These are phyloP conservation scores for Medicago arabica DNA, from an alignment of 306 rosid species.

Conservation along the genomic window DNA sequence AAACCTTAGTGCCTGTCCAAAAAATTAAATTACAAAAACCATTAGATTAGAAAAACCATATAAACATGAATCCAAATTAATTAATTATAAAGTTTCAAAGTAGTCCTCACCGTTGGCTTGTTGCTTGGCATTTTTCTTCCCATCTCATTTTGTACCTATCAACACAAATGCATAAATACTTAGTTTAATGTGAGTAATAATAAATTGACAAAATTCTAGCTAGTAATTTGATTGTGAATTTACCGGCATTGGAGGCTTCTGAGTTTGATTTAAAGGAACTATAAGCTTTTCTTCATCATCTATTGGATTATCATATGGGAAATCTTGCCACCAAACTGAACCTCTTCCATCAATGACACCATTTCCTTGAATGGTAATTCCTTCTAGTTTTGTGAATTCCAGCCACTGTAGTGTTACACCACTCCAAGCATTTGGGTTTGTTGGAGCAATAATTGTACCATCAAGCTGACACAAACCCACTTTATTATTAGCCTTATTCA, in stretches of 20 bases:
- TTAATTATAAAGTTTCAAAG: not conserved
- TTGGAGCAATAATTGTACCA: slow-evolving; percentile 90
- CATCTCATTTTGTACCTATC: slow-evolving; percentile 71
- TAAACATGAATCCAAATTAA: slow-evolving; percentile 7
- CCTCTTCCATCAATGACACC: slow-evolving; percentile 93
- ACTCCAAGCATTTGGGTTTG: slow-evolving; percentile 77
- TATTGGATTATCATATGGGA: slow-evolving; percentile 65
- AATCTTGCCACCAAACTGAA: slow-evolving; percentile 89
- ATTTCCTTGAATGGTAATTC: slow-evolving; percentile 81
- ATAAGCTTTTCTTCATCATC: slow-evolving; percentile 83
- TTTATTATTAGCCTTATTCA: slow-evolving; percentile 17
- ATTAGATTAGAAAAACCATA: slow-evolving; percentile 38
- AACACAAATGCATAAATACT: slow-evolving; percentile 30
- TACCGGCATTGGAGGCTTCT: slow-evolving; percentile 72
- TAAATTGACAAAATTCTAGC: not conserved
- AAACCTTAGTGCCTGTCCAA: slow-evolving; percentile 81
- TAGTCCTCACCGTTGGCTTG: slow-evolving; percentile 90
- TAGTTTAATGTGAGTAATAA: slow-evolving; percentile 26
- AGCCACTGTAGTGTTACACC: slow-evolving; percentile 82
- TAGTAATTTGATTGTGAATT: not conserved
- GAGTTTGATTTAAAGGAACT: slow-evolving; percentile 68
- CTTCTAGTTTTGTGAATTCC: slow-evolving; percentile 75
- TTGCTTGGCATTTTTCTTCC: slow-evolving; percentile 75
- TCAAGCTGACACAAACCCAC: slow-evolving; percentile 63
- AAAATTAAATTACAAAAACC: slow-evolving; percentile 2